Base-by-base conservation (phyloP, 1,284 basidiomycete species). In the Austroboletus rostrupii region DNA sequence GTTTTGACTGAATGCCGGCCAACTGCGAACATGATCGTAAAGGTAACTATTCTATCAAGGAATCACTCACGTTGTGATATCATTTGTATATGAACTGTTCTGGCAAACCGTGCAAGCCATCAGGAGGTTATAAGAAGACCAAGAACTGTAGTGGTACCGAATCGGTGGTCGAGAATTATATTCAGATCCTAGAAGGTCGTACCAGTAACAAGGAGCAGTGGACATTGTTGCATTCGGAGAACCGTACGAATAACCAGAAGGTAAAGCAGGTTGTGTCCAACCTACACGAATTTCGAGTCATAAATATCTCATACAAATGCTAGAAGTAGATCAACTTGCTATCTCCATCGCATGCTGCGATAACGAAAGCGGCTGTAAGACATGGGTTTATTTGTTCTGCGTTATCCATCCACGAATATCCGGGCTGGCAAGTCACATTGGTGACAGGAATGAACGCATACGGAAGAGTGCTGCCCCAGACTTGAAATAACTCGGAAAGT, bases 91-190 rank as follows among this genome's bases (percentile, higher is more conserved):
- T 5, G 47, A 17, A 12, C 35, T n/a, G 19, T 43, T 33, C 46
- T 64, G 62, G 29, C 62, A 64, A 32, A 65, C 17, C 19, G 65
- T 65, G 14, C 62, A 64, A 11, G 52, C 62, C 62, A 64, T 64
- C 61, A 64, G 54, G 26, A 64, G 57, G 35, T 64, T 64, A 43
- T 64, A 64, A 35, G 60, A 67, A 38, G 65, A 67, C 65, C 62
- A 65, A 6, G 62, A 67, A 19, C 62, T 64, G 17, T 26, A 14
- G 17, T n/a, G 37, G 13, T n/a, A 29, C 13, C 19, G 37, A 47
- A 37, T 3, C 8, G 28, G 21, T 52, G 35, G 49, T 29, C 14
- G 19, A 37, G 21, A 3, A 49, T 39, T n/a, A 20, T 19, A 40
- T 12, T 21, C 16, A 8, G 40, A 16, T 19, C 32, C 12, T 16